Base-by-base conservation (phyloP, 1,284 basidiomycete species). In the Austroboletus niveus region DNA sequence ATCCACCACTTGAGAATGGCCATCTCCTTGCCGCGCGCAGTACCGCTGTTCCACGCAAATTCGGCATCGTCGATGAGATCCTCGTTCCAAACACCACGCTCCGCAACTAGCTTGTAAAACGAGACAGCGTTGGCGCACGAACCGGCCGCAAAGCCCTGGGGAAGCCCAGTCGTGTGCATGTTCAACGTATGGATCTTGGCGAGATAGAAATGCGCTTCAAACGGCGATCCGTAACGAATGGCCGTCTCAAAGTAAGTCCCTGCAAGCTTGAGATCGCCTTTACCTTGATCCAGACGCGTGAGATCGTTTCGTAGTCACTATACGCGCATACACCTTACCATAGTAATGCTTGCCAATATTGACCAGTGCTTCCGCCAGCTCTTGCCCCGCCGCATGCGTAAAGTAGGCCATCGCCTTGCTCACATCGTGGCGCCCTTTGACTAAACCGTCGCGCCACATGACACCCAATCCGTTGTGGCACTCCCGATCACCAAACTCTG, bases 1-100 rank as follows among this genome's bases (percentile, higher is more conserved):
- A 97, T 81, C 66, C 91, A 94, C 91, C 94, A 98, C 45, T 89
- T 85, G n/a, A 97, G 72, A 72, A 97, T 82, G 2, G 90, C 89
- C 50, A 79, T 75, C 59, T 90, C 85, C 61, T 80, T 82, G 27
- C 80, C 82, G 47, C 80, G 74, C 49, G 85, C 79, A 8, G 87
- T 86, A 2, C 83, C 88, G 5, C 80, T 75, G 60, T 79, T 78
- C 90, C 94, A 94, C 9, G 84, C 82, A 48, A 78, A 73, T 65
- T 96, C 92, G 1, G 92, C 94, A 24, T 94, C 89, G 42, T 80
- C 76, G 27, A 94, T 72, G n/a, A 92, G 80, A 62, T 94, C 85
- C 53, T 92, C 86, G 34, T 82, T 83, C 94, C 94, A 98, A 15
- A 84, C 78, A 2, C 94, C 94, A 12, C 91, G 81, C 64, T 98